Conservation (phyloP, 345 rosid genomes). For the Acer yangbiense region DNA sequence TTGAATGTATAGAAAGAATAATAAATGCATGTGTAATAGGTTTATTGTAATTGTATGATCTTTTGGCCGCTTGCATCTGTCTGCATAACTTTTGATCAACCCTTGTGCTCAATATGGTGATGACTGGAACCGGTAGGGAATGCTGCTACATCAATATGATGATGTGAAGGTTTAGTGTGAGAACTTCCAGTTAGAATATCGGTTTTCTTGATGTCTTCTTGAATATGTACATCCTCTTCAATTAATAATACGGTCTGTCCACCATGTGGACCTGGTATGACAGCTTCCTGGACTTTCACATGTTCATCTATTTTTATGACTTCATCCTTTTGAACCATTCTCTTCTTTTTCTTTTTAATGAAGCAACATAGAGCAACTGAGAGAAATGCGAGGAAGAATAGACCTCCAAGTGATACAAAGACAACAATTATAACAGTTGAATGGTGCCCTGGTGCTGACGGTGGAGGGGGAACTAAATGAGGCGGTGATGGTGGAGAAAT, state of each 20-base stretch:
- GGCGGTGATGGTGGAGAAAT: conserved; percentile 46
- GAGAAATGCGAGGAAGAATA: conserved; percentile 61
- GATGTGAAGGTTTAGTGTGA: conserved; percentile 24
- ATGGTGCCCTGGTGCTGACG: conserved; percentile 54
- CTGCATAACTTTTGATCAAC: conserved; percentile 26
- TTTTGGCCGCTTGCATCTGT: background rate
- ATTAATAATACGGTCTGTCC: conserved; percentile 34
- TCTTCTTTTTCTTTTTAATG: conserved; percentile 54
- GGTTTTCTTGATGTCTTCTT: conserved; percentile 41
- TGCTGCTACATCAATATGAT: conserved; percentile 29
- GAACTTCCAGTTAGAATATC: conserved; percentile 26
- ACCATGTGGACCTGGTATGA: conserved; percentile 54
- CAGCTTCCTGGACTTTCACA: conserved; percentile 51
- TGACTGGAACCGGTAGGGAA: background rate
- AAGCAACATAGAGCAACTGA: conserved; percentile 61
- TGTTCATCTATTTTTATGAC: conserved; percentile 47
- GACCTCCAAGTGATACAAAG: conserved; percentile 62
- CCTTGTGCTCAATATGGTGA: conserved; percentile 34
- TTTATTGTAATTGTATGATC: background rate
- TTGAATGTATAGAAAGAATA: background rate
- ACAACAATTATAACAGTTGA: conserved; percentile 51
- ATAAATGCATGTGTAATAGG: background rate
- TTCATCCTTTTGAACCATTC: conserved; percentile 36
- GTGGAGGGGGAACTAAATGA: conserved; percentile 44
- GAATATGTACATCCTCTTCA: conserved; percentile 57